Evolutionary conservation across 257 asterid species (phyloP), one percentile per base, ranked within the genome.

Genomic region (Solanum medicagineum): DNA sequence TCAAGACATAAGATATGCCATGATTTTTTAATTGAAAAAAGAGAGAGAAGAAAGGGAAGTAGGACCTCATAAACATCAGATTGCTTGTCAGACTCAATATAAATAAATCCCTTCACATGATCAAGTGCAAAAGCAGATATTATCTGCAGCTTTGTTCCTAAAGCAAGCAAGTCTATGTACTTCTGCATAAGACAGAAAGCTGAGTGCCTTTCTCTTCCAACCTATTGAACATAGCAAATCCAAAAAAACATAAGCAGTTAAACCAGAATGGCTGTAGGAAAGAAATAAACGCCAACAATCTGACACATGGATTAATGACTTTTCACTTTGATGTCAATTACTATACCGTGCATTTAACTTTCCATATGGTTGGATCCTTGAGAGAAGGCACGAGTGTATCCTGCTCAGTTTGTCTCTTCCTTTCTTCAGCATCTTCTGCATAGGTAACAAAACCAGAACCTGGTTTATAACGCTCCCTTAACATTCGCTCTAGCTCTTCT

Each of bases 111-210:
- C 90, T 93, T 97, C 13, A 91, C 85, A 85, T 97, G 98, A 89
- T 97, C 99, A 73, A 90, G 92, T 66, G 99, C 92, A 91, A 92
- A 93, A 77, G 96, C 98, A 51, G 99, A 93, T 85, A 97, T 87
- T 85, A 93, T 92, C 88, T 86, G 97, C 91, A 97, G 83, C 93
- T 94, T 91, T 40, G 87, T 92, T 74, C 98, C 97, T 91, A 94
- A 89, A 83, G 82, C 82, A 24, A 84, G 88, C 94, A 93, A 36
- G 83, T 97, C 99, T 59, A 87, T 93, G 85, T 79, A 94, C 85
- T 95, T 97, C 90, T 95, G 98, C 98, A 97, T 97, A 74, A 95
- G 97, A 89, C 99, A 97, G 88, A 97, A 89, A 68, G 95, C 97
- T 57, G 99, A 95, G 84, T 93, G 90, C 87, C 93, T 94, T 93